A percentile compares a stretch with the other conserved stretches of the same genome.
Conservation (phyloP, 2,329 filamentous ascomycete genomes). For the Mycosphaerella sp. region DNA sequence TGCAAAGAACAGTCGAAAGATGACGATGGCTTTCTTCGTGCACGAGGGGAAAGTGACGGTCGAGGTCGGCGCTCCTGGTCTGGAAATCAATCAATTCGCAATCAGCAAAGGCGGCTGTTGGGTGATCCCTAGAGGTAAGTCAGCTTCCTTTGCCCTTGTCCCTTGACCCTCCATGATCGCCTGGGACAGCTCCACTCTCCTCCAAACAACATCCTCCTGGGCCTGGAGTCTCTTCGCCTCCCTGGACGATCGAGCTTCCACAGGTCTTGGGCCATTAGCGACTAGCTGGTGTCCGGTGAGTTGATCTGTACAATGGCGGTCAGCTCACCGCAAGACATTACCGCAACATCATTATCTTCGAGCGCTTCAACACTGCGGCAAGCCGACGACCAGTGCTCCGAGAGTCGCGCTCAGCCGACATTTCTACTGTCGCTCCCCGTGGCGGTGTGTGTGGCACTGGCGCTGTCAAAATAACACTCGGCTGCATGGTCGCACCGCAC, state of each 20-base stretch:
- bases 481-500: slow-evolving; percentile 19
- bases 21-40: slow-evolving; percentile 97
- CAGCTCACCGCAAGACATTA: slow-evolving; percentile 22
- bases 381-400: slow-evolving; percentile 9
- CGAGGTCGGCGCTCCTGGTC: slow-evolving; percentile 49
- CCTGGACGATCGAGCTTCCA: slow-evolving; percentile 5
- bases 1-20: slow-evolving; percentile 85
- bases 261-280: not conserved
- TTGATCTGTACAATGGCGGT: slow-evolving; percentile 15
- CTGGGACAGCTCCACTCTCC: slow-evolving; percentile 9
- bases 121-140: slow-evolving; percentile 88
- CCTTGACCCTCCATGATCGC: not conserved
- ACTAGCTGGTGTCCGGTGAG: not conserved
- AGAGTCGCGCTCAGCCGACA: slow-evolving; percentile 3
- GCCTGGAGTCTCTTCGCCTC: slow-evolving; percentile 6
- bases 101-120: slow-evolving; percentile 85
- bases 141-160: slow-evolving; percentile 16
- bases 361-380: slow-evolving; percentile 17
- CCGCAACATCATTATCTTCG: slow-evolving; percentile 14
- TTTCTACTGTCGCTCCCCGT: slow-evolving; percentile 1
- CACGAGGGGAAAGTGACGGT: slow-evolving; percentile 76
- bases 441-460: slow-evolving; percentile 20
- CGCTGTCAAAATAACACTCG: slow-evolving; percentile 22
- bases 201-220: slow-evolving; percentile 19
- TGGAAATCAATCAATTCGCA: slow-evolving; percentile 64